phyloP scores from a whole-genome alignment of 768 basidiomycete genomes.

The Jaapia argillacea region DNA sequence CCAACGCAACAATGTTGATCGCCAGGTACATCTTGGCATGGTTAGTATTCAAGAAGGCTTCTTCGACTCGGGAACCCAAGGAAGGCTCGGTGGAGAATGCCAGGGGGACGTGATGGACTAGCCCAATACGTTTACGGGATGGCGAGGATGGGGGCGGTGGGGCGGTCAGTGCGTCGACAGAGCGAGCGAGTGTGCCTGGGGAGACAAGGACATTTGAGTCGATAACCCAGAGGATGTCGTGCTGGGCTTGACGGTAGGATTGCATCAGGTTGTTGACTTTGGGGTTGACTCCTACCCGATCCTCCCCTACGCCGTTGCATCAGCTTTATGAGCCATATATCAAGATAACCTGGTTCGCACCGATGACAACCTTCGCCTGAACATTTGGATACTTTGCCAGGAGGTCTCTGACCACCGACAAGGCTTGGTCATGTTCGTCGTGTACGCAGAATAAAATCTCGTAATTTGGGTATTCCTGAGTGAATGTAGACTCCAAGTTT shows the following conservation, averaged over 20 bases:
- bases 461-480: constrained; percentile 83
- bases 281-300: constrained; percentile 84
- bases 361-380: constrained; percentile 63
- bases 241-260: constrained; percentile 66
- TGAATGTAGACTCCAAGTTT: constrained; percentile 90
- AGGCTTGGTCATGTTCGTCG: constrained; percentile 80
- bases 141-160: constrained; percentile 25
- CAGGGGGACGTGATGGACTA: constrained; percentile 95
- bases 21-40: constrained; percentile 98
- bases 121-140: constrained; percentile 45
- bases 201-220: constrained; percentile 89
- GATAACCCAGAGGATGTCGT: constrained; percentile 94
- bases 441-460: constrained; percentile 90
- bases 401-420: constrained; percentile 72
- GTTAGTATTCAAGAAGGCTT: constrained; percentile 92
- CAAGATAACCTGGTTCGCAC: constrained; percentile 32
- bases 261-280: constrained; percentile 95
- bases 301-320: constrained; percentile 45
- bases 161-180: constrained; percentile 64
- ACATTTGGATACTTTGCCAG: constrained; percentile 71
- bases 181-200: constrained; percentile 70
- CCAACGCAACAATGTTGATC: constrained; percentile 79
- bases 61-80: constrained; percentile 80
- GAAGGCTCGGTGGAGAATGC: constrained; percentile 60
- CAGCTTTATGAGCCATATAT: background rate